Percentiles rank a stretch among this genome's conserved stretches.
phyloP scores from a whole-genome alignment of 352 stramenopile species.

The Phytophthora cryptogea region DNA sequence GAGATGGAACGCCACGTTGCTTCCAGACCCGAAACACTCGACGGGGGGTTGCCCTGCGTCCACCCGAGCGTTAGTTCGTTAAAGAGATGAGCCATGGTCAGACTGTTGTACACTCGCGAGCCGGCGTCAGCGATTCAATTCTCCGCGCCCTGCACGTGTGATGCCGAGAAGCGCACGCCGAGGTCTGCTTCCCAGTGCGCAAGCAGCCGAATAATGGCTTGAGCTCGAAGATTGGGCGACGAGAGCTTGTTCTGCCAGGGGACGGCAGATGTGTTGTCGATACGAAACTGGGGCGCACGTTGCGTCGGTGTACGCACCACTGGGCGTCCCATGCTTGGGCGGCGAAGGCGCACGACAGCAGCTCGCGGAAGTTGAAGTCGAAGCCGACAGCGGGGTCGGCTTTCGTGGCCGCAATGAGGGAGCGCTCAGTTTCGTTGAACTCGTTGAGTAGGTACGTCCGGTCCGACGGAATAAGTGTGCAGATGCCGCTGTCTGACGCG shows the following conservation, averaged over 20 bases:
- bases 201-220: constrained; percentile 7
- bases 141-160: not conserved
- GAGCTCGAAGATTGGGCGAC: constrained; percentile 10
- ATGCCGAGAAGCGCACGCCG: constrained; percentile 10
- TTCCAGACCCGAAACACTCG: too few relatives aligned
- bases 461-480: constrained; percentile 3
- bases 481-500: constrained; percentile 14
- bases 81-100: too few relatives aligned
- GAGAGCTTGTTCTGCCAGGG: constrained; percentile 17
- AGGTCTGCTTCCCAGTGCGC: constrained; percentile 1
- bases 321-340: constrained; percentile 7
- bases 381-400: not conserved
- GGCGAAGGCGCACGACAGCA: constrained; percentile 17
- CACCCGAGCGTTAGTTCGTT: too few relatives aligned
- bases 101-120: too few relatives aligned
- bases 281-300: constrained; percentile 10
- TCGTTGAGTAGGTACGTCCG: constrained; percentile 3
- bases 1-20: too few relatives aligned
- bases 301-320: too few relatives aligned
- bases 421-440: not conserved
- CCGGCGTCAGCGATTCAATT: too few relatives aligned
- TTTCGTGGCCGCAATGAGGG: not conserved
- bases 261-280: constrained; percentile 23
- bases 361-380: constrained; percentile 30
- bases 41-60: too few relatives aligned